Evolutionary conservation across 2,329 filamentous ascomycete genomes (phyloP).

Genomic region (Botrytis paeoniae): DNA sequence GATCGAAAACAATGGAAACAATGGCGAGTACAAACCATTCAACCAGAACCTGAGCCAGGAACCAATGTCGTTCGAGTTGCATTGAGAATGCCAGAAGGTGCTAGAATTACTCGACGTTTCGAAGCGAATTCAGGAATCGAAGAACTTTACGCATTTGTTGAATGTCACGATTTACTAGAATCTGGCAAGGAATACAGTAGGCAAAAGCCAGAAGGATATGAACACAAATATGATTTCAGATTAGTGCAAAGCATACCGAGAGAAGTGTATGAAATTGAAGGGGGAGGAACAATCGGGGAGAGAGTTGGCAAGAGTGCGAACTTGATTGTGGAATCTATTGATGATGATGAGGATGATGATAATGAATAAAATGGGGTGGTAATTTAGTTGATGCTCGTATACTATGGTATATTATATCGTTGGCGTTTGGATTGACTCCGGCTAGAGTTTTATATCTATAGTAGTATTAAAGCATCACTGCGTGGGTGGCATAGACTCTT

Average conservation of each 20-base stretch:
- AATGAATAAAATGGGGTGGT: neutral
- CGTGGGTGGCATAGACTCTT: conserved; percentile 11
- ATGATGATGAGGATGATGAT: conserved; percentile 38
- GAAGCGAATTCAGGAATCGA: conserved; percentile 62
- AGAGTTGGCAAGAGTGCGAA: conserved; percentile 81
- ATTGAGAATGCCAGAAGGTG: conserved; percentile 59
- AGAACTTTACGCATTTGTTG: conserved; percentile 90
- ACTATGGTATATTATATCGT: neutral
- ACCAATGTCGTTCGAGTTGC: conserved; percentile 67
- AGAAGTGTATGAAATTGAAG: conserved; percentile 70
- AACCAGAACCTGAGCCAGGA: conserved; percentile 66
- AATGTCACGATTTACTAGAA: conserved; percentile 72
- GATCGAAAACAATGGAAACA: conserved; percentile 65
- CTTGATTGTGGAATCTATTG: conserved; percentile 76
- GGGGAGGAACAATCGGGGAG: conserved; percentile 63
- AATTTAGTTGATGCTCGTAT: neutral
- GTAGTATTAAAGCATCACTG: conserved; percentile 13
- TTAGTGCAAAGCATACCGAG: conserved; percentile 85
- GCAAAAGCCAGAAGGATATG: conserved; percentile 61
- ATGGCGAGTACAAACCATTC: conserved; percentile 71
- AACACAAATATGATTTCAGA: conserved; percentile 80
- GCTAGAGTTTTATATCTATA: neutral
- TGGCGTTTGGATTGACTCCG: conserved; percentile 5
- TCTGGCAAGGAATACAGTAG: conserved; percentile 33
- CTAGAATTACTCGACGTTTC: conserved; percentile 76